These are phyloP conservation scores for Coniochaeta sp. DNA, from an alignment of 2,329 filamentous ascomycete species.

Conservation along the genomic window DNA sequence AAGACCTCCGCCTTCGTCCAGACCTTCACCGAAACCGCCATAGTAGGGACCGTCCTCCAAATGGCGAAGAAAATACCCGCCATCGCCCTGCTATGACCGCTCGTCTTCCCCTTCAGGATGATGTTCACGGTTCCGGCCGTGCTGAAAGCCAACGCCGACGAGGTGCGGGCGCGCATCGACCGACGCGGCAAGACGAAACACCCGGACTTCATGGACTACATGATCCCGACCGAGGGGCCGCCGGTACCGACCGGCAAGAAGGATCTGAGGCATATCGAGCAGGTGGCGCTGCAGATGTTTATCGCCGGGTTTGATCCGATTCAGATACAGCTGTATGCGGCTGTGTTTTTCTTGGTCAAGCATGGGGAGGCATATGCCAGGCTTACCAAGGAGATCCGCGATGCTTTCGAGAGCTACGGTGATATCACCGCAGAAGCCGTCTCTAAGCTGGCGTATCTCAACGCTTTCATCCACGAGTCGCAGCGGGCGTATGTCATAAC, in stretches of 20 bases:
- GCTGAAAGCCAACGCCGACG: slow-evolving; percentile 8
- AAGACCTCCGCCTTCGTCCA: slow-evolving; percentile 11
- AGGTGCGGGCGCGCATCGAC: slow-evolving; percentile 9
- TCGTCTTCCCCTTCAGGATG: slow-evolving; percentile 11
- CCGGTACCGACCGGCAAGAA: slow-evolving; percentile 8
- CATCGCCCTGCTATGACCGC: slow-evolving; percentile 9
- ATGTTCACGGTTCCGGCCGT: slow-evolving; percentile 1
- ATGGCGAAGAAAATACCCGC: slow-evolving; percentile 11
- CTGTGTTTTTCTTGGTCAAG: no score
- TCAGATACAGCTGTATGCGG: no score
- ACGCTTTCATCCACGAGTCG: no score
- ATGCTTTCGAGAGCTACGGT: no score
- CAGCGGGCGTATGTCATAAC: no score
- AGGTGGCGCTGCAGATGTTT: no score
- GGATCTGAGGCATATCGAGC: slow-evolving; percentile 12
- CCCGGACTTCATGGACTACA: slow-evolving; percentile 17
- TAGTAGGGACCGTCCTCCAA: slow-evolving; percentile 8
- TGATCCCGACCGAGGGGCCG: slow-evolving; percentile 11
- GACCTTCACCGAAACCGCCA: slow-evolving; percentile 7
- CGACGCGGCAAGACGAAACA: slow-evolving; percentile 10
- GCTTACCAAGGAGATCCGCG: no score
- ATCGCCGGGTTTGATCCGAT: no score
- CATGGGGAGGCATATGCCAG: no score
- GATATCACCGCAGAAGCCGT: no score
- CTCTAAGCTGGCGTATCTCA: no score